Evolutionary conservation across 805 yeast genomes (phyloP), one percentile per base, ranked within the genome.

Genomic region (Candida boidinii): DNA sequence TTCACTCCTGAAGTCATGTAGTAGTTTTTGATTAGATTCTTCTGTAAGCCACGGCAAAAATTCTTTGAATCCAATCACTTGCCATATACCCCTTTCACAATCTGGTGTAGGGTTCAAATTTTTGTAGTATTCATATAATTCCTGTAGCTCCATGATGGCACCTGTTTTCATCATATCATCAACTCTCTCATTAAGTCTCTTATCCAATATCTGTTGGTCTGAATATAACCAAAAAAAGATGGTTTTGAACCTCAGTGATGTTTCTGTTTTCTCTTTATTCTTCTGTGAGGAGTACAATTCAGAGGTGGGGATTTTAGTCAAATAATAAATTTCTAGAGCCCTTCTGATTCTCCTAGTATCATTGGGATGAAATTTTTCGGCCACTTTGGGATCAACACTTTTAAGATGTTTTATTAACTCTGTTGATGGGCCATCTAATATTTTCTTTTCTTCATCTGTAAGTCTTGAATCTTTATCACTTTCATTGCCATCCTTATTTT

Each of bases 41-140:
- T 28, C 14, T 7, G 26, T 25, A 17, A 55, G 39, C 25, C 38
- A 85, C 2, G 94, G 90, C 23, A 84, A 49, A 49, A 86, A 86
- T 48, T 86, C 95, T 51, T 85, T 84, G 56, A 84, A 92, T 2
- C 97, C 97, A 47, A 90, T 84, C 2, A 84, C 95, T 58, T 92
- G 97, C 87, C 87, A 87, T 0, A 90, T 70, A 2, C 97, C 97
- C 37, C 69, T 62, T 34, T 81, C 80, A 36, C 73, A 58, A 37
- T 68, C 76, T 8, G 80, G 75, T 16, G 46, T 51, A 5, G 54
- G 50, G 1, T 48, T 42, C 9, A 53, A 53, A 0, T 34, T 29
- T 5, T 58, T 43, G 29, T 69, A 79, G 18, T 58, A 60, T 1
- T 56, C 48, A 49, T 73, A 75, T 46, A 90, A 50, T 35, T 75